These are phyloP conservation scores for Boletus sp. DNA, from an alignment of 768 basidiomycete species.

Conservation along the genomic window DNA sequence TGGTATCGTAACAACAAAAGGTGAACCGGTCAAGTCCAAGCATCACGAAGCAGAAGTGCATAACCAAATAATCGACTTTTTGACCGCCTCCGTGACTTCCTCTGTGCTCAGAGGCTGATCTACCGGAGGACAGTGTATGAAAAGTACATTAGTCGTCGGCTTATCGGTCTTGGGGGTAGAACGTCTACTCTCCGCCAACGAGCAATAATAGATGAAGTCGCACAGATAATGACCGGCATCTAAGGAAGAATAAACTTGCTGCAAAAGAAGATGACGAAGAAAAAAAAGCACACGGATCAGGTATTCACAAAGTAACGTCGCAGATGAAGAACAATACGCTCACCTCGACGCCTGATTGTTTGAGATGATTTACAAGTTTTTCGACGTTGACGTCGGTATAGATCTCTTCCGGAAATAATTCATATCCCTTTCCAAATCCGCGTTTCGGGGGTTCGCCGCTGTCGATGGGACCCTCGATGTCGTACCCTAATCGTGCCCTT, in stretches of 20 bases:
- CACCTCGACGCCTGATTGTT: constrained; percentile 32
- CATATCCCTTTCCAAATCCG: constrained; percentile 38
- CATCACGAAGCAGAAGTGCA: constrained; percentile 29
- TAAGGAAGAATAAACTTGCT: constrained; percentile 72
- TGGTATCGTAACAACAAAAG: constrained; percentile 14
- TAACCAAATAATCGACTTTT: constrained; percentile 61
- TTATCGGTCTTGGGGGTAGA: constrained; percentile 30
- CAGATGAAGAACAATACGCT: constrained; percentile 7
- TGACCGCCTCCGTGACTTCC: constrained; percentile 66
- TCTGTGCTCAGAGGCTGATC: constrained; percentile 61
- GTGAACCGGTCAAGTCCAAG: neutral
- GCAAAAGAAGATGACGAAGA: neutral
- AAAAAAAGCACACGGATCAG: constrained; percentile 1
- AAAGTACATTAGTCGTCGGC: constrained; percentile 48
- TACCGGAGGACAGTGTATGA: constrained; percentile 71
- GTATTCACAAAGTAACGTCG: neutral
- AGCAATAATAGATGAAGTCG: constrained; percentile 77
- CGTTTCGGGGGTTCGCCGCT: constrained; percentile 32
- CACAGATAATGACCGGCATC: constrained; percentile 77
- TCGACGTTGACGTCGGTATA: constrained; percentile 36
- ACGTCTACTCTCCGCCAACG: constrained; percentile 65
- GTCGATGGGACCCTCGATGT: constrained; percentile 25
- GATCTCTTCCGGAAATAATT: constrained; percentile 36
- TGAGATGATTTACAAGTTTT: constrained; percentile 37
- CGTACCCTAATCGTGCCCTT: constrained; percentile 30